These are phyloP conservation scores for Fusarium xyrophilum DNA, from an alignment of 2,329 filamentous ascomycete species.

Conservation along the genomic window DNA sequence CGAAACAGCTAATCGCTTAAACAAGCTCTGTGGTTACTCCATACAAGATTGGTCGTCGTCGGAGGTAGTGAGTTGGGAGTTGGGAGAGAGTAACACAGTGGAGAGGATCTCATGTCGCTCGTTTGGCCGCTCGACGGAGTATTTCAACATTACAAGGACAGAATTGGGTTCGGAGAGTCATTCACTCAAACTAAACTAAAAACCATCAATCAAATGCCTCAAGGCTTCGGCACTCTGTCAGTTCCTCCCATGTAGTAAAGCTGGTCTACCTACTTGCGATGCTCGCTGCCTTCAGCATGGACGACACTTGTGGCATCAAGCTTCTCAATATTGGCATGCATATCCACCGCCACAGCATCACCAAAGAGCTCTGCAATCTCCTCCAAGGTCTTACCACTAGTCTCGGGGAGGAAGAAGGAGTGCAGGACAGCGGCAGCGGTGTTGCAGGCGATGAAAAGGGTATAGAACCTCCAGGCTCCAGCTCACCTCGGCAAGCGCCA, in stretches of 20 bases:
- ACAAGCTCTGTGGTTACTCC: accelerated
- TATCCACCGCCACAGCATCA: not conserved
- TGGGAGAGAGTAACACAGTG: not conserved
- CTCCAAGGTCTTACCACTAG: not conserved
- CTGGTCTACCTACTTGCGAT: not conserved
- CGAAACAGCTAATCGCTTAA: accelerated
- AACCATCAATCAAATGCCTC: not conserved
- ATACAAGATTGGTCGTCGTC: too few species aligned
- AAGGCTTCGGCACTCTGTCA: not conserved
- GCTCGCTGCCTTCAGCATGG: not conserved
- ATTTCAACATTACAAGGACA: too few species aligned
- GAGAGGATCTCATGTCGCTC: not conserved
- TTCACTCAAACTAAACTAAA: not conserved
- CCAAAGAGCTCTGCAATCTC: not conserved
- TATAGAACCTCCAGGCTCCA: not conserved
- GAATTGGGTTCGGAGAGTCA: too few species aligned
- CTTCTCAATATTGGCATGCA: not conserved
- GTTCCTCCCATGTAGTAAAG: accelerated
- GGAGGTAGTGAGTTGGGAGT: not conserved
- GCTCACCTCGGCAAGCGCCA: not conserved
- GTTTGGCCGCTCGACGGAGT: not conserved
- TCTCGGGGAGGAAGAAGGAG: not conserved
- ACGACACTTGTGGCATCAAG: not conserved
- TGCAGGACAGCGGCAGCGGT: not conserved
- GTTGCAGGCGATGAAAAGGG: not conserved